phyloP scores from a whole-genome alignment of 2,329 filamentous ascomycete species.

The Penicillium brasilianum region DNA sequence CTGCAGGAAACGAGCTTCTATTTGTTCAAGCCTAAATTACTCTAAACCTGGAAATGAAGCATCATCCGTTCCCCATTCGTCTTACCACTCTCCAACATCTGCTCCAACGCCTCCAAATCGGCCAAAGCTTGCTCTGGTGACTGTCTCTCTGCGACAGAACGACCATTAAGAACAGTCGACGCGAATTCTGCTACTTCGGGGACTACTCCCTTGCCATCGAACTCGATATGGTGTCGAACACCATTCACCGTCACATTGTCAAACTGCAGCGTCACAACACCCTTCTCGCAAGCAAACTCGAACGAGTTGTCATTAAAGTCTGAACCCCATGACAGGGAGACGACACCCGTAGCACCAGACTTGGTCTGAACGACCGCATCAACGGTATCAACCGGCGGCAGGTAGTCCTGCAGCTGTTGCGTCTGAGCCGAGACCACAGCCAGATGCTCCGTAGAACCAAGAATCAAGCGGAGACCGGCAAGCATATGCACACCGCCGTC shows the following conservation, averaged over 20 bases:
- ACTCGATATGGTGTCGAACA: conserved; percentile 49
- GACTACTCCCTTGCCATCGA: conserved; percentile 57
- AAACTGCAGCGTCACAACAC: conserved; percentile 52
- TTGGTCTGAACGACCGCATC: conserved; percentile 57
- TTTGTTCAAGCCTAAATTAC: not conserved
- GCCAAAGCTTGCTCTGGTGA: conserved; percentile 58
- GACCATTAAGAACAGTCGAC: conserved; percentile 51
- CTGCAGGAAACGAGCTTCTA: not conserved
- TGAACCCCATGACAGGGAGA: conserved; percentile 60
- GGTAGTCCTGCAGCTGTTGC: conserved; percentile 54
- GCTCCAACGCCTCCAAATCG: conserved; percentile 56
- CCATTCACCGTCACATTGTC: conserved; percentile 44
- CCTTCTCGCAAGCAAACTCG: conserved; percentile 57
- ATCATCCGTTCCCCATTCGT: conserved; percentile 32
- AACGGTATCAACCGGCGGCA: conserved; percentile 63
- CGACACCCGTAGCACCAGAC: conserved; percentile 56
- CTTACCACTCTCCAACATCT: conserved; percentile 42
- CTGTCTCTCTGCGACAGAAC: conserved; percentile 48
- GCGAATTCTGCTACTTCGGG: conserved; percentile 61
- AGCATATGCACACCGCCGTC: conserved; percentile 64
- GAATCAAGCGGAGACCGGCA: conserved; percentile 57
- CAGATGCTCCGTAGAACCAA: conserved; percentile 51
- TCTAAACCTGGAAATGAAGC: conserved; percentile 32
- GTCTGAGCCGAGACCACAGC: conserved; percentile 56
- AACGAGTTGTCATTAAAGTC: conserved; percentile 56